Evolutionary conservation across 75 land plant genomes (phyloP), one percentile per base, ranked within the genome.

Genomic region (Sequoiadendron giganteum): DNA sequence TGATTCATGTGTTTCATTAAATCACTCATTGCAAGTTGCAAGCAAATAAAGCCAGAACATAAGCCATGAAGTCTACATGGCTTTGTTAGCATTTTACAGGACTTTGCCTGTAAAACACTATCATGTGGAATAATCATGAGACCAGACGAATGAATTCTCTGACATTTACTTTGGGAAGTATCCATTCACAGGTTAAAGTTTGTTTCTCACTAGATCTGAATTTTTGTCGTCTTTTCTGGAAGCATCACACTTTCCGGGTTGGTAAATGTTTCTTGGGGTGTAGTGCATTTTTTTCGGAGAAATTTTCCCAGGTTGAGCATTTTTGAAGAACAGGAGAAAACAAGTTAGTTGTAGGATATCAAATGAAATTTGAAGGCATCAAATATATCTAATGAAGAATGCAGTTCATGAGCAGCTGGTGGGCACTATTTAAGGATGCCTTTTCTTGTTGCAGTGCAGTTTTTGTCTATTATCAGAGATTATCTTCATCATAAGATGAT

Each of bases 71-170:
- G 84, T 16, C 84, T 47, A n/a, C 52, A 42, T 82, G 84, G 84
- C 48, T 82, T 82, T 82, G 52, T 47, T 82, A 47, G 7, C 42
- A 25, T 82, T 82, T 82, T 45, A 45, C 47, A 47, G 84, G 30
- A 28, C 48, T 45, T 82, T 28, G 52, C 49, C 84, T 82, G 84
- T 82, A 47, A 82, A 82, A 45, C 48, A 25, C 52, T 47, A 47
- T n/a, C 84, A 82, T 82, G 84, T 82, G 84, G 84, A 82, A 82
- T 82, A 82, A 82, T 82, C 47, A 45, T 47, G 48, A 82, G 84
- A 82, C 52, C 84, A 45, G 84, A 82, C 47, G 84, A 82, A 82
- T 82, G 84, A 82, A 82, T 82, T 40, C 84, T 81, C 52, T 82
- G 48, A 82, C 52, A 82, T 47, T 47, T 82, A 82, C 84, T 82